These are phyloP conservation scores for Quercus tomentella DNA, from an alignment of 331 rosid species.

Conservation along the genomic window DNA sequence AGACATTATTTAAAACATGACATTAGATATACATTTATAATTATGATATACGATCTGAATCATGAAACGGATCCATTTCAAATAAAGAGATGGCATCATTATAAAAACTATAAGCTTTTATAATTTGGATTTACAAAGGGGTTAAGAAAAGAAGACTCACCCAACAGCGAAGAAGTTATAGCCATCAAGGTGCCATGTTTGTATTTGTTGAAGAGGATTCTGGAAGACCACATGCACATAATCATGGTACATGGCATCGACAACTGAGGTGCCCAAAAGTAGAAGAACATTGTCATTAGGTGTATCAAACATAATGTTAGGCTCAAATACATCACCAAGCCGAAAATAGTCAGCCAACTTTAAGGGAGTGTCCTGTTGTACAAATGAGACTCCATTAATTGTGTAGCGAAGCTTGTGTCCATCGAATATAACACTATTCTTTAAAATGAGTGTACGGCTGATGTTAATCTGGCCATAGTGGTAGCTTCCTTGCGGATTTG, in stretches of 20 bases:
- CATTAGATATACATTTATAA: no score
- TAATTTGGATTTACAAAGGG: neutral
- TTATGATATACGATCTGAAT: no score
- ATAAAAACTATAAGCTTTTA: no score
- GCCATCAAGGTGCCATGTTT: constrained; percentile 10
- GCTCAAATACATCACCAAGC: neutral
- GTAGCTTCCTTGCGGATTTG: neutral
- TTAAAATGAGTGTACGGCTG: neutral
- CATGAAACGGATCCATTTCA: no score
- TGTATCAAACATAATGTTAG: neutral
- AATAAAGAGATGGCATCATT: no score
- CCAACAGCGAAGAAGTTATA: constrained; percentile 7
- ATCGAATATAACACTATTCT: neutral
- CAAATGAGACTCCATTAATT: constrained; percentile 2
- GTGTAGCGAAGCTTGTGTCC: neutral
- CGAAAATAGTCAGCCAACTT: constrained; percentile 4
- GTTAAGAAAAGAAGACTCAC: neutral
- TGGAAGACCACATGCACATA: neutral
- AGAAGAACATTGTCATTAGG: neutral
- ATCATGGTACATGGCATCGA: neutral
- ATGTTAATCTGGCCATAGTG: neutral
- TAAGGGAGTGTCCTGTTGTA: neutral
- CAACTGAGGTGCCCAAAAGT: neutral
- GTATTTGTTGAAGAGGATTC: neutral
- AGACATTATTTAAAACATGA: no score